Conservation (phyloP, 2,329 filamentous ascomycete species). For the Penicillium italicum region DNA sequence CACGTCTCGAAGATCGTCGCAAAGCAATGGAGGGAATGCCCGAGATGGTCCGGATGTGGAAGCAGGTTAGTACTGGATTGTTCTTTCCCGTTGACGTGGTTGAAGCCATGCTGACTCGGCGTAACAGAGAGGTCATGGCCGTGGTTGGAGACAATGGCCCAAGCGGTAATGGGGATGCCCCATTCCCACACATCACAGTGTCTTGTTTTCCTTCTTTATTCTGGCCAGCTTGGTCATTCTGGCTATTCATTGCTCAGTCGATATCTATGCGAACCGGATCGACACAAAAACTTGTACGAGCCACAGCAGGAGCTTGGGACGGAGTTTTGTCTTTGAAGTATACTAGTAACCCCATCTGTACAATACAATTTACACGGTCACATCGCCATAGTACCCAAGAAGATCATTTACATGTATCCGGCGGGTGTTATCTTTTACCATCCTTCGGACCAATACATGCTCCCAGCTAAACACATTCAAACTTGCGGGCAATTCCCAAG, state of each 20-base stretch:
- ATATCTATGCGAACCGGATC: constrained; percentile 3
- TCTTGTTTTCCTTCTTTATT: constrained; percentile 18
- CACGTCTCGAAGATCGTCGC: constrained; percentile 80
- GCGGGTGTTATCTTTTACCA: neutral
- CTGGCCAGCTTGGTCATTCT: constrained; percentile 6
- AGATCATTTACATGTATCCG: neutral
- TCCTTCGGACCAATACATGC: neutral
- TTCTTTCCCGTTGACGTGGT: neutral
- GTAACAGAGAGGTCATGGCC: constrained; percentile 62
- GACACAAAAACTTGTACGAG: constrained; percentile 20
- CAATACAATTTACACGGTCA: constrained; percentile 16
- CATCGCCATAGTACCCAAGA: constrained; percentile 5
- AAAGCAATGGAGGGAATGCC: constrained; percentile 95
- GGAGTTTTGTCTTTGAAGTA: constrained; percentile 21
- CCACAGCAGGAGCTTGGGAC: constrained; percentile 23
- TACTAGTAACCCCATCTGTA: constrained; percentile 19
- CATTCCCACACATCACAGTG: neutral
- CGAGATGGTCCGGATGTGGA: constrained; percentile 86
- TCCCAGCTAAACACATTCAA: neutral
- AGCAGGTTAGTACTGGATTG: constrained; percentile 62
- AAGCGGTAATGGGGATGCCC: constrained; percentile 40
- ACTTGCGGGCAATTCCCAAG: neutral
- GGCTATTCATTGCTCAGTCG: constrained; percentile 7
- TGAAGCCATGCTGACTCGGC: constrained; percentile 33
- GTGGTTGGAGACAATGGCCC: constrained; percentile 72